These are phyloP conservation scores for Pittosporum tobira DNA, from an alignment of 129 eudicot genomes.

Conservation along the genomic window DNA sequence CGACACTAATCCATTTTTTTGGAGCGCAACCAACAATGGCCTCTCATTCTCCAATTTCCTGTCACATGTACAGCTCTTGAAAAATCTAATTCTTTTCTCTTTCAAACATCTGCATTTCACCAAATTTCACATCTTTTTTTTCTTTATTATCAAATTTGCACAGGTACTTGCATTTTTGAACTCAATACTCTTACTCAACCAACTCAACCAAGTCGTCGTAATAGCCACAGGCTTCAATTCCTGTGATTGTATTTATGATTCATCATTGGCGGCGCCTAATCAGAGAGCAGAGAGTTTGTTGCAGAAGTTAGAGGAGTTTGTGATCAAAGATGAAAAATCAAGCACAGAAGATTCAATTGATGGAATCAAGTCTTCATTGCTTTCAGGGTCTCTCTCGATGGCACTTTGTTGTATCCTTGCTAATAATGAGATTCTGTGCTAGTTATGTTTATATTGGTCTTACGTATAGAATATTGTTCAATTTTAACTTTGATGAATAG, in stretches of 20 bases:
- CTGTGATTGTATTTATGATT: constrained; percentile 65
- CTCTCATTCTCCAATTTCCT: constrained; percentile 65
- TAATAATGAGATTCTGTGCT: background rate
- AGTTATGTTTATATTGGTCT: background rate
- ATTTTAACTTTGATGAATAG: constrained; percentile 38
- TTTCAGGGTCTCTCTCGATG: constrained; percentile 90
- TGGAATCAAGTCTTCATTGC: constrained; percentile 64
- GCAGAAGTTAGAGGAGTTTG: constrained; percentile 61
- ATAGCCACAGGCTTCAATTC: constrained; percentile 75
- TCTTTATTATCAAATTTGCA: background rate
- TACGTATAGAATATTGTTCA: background rate
- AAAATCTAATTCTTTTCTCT: background rate
- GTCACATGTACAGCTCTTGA: constrained; percentile 46
- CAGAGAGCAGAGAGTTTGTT: constrained; percentile 51
- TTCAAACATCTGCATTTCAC: background rate
- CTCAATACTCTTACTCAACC: constrained; percentile 67
- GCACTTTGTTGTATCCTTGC: constrained; percentile 94
- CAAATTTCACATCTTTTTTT: background rate
- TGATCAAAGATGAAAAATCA: constrained; percentile 56
- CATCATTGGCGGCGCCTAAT: constrained; percentile 41
- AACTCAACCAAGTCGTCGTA: constrained; percentile 78
- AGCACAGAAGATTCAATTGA: constrained; percentile 45
- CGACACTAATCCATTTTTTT: constrained; percentile 75
- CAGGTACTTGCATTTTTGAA: constrained; percentile 79
- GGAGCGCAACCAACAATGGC: constrained; percentile 45